Conservation (phyloP, 352 stramenopile species). For the Phytophthora sojae region DNA sequence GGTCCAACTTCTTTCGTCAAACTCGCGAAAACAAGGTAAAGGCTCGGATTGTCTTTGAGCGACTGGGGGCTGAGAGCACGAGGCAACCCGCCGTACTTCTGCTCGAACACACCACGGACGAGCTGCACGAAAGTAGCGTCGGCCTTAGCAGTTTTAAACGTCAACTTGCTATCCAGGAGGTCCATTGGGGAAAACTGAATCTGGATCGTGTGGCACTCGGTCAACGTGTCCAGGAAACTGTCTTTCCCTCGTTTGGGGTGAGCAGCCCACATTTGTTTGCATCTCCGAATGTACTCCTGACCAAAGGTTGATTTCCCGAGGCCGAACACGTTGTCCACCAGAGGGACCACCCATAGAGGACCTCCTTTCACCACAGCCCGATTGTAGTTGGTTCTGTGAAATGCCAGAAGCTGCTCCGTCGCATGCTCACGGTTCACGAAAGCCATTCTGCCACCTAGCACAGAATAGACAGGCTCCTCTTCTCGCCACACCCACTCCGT, state of each 20-base stretch:
- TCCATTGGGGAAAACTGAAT: neutral
- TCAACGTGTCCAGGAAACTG: neutral
- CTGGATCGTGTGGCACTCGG: conserved; percentile 16
- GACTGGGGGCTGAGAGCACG: neutral
- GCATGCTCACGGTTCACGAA: conserved; percentile 19
- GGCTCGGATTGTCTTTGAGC: neutral
- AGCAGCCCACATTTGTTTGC: neutral
- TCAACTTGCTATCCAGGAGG: neutral
- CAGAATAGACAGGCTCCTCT: neutral
- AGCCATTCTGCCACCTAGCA: neutral
- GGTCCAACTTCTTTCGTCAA: conserved; percentile 29
- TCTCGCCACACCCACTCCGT: neutral
- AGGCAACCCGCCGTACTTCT: neutral
- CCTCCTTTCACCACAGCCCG: too few relatives aligned
- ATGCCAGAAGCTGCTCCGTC: neutral
- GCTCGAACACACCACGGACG: too few relatives aligned
- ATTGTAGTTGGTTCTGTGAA: conserved; percentile 10
- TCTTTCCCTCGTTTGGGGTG: neutral
- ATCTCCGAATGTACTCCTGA: conserved; percentile 13
- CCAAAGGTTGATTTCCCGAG: conserved; percentile 22
- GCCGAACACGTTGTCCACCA: conserved; percentile 16
- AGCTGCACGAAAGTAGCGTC: neutral
- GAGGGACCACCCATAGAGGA: conserved; percentile 6
- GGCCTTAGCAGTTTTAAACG: neutral
- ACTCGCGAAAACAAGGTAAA: neutral